Base-by-base conservation (phyloP, 2,329 filamentous ascomycete genomes). In the Aspergillus clavatus region DNA sequence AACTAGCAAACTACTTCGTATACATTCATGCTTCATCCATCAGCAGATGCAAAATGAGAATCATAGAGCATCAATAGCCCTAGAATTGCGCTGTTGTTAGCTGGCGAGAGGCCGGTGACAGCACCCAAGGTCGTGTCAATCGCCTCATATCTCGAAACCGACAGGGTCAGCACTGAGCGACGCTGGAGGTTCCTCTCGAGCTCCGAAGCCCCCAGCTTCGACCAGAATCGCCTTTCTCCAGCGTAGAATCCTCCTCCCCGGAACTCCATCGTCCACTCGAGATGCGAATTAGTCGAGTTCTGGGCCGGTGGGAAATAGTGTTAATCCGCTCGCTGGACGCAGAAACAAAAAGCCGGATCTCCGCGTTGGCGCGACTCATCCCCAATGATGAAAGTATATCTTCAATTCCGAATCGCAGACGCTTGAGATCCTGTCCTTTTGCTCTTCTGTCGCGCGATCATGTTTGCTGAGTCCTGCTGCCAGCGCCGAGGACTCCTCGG, bases 321-420 rank as follows among this genome's bases (percentile, higher is more conserved):
- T 67, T 68, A 68, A 67, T 68, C 65, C 65, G 65, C 31, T 57
- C 57, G 56, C 56, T 55, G 59, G 54, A 63, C 65, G 65, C 65
- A 68, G 65, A 68, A 68, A 68, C 61, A 61, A 68, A 67, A 67
- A 56, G 62, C 64, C 65, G 61, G 59, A 43, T 54, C 62, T 63
- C 65, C 63, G 64, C 60, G 52, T 53, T 52, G 54, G 55, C 54
- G 48, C 54, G 56, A 66, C 62, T 57, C 64, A 59, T 59, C 55
- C 47, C 37, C 16, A 53, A 58, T 47, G 54, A 62, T 57, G 56
- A 51, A 60, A 59, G 56, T 51, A 59, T 52, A 62, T 58, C 38
- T 35, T 47, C 47, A 38, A 39, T 43, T 48, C 48, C 43, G 46
- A 18, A 45, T 40, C 39, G 38, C 43, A 48, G 40, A 48, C 38